Base-by-base conservation (phyloP, 352 stramenopile species). In the Salisapilia sapeloensis region DNA sequence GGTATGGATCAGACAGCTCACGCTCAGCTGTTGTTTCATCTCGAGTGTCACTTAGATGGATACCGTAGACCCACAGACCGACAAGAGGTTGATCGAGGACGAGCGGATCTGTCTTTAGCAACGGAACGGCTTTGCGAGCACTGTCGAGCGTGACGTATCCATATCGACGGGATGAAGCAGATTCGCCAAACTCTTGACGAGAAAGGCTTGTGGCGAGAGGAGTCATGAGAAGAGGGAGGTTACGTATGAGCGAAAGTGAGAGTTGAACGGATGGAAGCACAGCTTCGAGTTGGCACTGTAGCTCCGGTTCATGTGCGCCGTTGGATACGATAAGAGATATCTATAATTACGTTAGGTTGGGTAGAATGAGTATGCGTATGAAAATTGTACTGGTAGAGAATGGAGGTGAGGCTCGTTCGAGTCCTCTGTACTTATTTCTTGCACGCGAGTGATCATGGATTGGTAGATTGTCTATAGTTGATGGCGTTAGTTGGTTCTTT, bases 141-240 rank as follows among this genome's bases (percentile, higher is more conserved):
- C 59, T 60, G 33, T 86, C 71, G 0, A 86, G 50, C 14, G 71
- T 86, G 8, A 86, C 35, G 32, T 77, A 84, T 0, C 71, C 71
- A 13, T 44, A 78, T 19, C 60, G 51, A 8, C 56, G 35, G 7
- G 42, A 50, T 7, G 42, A 25, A 0, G 43, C 45, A 8, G 44
- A 25, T 5, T 38, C 19, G 14, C 52, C 66, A 24, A 83, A 71
- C 33, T 83, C 63, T 15, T 56, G 56, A 4, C 55, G 61, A 23
- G 60, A 42, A n/a, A 86, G 38, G 38, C 54, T 77, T 14, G 41
- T 51, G 5, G 66, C 66, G 4, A 86, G 57, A 10, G 70, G 66
- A 1, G 70, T 86, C 66, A 83, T 80, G 8, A 83, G 51, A 19
- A 80, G 22, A n/a, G 70, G 70, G 7, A 86, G 48, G 26, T 62